A percentile compares a stretch with the other conserved stretches of the same genome.
phyloP scores from a whole-genome alignment of 495 filamentous ascomycete species.

The Lentithecium fluviatile region DNA sequence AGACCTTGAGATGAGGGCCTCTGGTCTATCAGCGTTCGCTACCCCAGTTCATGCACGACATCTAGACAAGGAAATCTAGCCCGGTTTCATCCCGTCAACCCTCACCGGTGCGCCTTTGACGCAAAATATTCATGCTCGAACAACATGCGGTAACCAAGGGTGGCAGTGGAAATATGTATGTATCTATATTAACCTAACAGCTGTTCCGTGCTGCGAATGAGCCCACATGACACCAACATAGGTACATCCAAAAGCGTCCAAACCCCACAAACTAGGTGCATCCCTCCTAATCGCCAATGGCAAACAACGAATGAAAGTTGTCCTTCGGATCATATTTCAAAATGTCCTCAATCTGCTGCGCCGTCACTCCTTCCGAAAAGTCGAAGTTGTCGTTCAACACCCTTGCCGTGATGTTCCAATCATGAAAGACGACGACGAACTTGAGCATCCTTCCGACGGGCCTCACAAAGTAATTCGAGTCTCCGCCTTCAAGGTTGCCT shows the following conservation, averaged over 20 bases:
- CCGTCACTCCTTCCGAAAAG: constrained; percentile 7
- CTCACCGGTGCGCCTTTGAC: too few relatives aligned
- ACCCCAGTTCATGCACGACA: too few relatives aligned
- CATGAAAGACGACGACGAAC: constrained; percentile 59
- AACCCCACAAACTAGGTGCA: not conserved
- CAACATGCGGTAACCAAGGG: too few relatives aligned
- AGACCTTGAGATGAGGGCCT: too few relatives aligned
- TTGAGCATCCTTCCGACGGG: constrained; percentile 56
- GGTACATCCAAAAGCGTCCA: not conserved
- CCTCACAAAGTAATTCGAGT: constrained; percentile 63
- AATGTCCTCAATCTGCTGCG: constrained; percentile 10
- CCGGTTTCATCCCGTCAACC: too few relatives aligned
- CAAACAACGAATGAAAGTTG: constrained; percentile 23
- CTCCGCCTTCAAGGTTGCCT: constrained; percentile 54
- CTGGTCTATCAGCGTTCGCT: too few relatives aligned
- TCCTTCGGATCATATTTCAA: constrained; percentile 23
- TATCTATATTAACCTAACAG: too few relatives aligned
- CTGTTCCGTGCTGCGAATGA: too few relatives aligned
- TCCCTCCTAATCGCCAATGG: constrained; percentile 15
- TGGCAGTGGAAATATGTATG: too few relatives aligned
- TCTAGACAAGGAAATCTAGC: too few relatives aligned
- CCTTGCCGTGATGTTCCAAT: constrained; percentile 47
- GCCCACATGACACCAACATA: too few relatives aligned
- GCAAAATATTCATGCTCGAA: too few relatives aligned
- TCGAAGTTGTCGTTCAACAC: constrained; percentile 40